Evolutionary conservation across 768 basidiomycete species (phyloP).

Genomic region (Royoungia palumana): DNA sequence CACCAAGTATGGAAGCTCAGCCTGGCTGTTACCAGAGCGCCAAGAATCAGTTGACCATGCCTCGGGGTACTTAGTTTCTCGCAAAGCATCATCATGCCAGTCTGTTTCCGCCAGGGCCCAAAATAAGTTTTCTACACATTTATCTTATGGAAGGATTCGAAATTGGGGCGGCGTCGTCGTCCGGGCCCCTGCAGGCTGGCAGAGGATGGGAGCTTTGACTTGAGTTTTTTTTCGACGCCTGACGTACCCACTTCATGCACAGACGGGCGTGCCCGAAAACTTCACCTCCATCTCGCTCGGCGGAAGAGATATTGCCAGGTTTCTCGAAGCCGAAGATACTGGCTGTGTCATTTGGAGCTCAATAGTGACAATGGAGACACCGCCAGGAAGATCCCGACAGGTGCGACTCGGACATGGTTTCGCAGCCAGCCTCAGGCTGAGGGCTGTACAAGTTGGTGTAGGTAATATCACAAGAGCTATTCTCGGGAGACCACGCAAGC

Average conservation of each 20-base stretch:
- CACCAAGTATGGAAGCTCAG: too few species aligned
- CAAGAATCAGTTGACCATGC: neutral
- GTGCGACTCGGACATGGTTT: neutral
- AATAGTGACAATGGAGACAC: neutral
- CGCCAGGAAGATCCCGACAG: conserved; percentile 2
- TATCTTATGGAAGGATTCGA: conserved; percentile 27
- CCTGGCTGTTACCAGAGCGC: too few species aligned
- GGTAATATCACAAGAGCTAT: conserved; percentile 14
- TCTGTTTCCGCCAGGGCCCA: conserved; percentile 17
- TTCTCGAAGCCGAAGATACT: conserved; percentile 5
- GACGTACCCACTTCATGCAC: conserved; percentile 19
- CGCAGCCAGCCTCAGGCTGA: conserved; percentile 2
- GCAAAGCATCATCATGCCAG: conserved; percentile 1
- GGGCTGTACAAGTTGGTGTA: conserved; percentile 6
- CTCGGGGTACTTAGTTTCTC: neutral
- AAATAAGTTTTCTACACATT: conserved; percentile 17
- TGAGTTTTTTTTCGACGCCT: conserved; percentile 36
- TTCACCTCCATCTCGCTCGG: conserved; percentile 22
- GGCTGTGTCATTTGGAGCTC: conserved; percentile 11
- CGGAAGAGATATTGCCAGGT: conserved; percentile 8
- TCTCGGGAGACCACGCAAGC: conserved; percentile 11
- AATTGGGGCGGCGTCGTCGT: conserved; percentile 35
- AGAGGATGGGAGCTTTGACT: conserved; percentile 32
- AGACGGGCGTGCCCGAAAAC: conserved; percentile 21
- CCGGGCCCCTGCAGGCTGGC: too few species aligned